phyloP scores from a whole-genome alignment of 2,329 filamentous ascomycete species.

The Hypoxylon sp. region DNA sequence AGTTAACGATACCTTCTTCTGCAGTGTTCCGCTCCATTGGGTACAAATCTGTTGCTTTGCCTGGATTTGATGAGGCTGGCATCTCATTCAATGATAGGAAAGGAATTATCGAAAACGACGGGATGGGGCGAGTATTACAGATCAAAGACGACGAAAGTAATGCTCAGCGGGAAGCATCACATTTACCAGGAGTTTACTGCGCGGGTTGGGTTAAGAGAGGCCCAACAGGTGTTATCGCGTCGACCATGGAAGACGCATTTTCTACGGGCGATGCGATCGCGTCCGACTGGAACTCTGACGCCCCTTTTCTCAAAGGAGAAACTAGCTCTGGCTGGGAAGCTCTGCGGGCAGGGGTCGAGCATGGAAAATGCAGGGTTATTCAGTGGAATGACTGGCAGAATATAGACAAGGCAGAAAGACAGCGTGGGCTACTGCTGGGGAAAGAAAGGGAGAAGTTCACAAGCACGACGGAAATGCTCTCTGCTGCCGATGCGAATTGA shows the following conservation, averaged over 20 bases:
- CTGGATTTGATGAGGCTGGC: slow-evolving; percentile 79
- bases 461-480: slow-evolving; percentile 70
- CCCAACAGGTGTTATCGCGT: slow-evolving; percentile 94
- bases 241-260: slow-evolving; percentile 96
- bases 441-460: slow-evolving; percentile 84
- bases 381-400: slow-evolving; percentile 87
- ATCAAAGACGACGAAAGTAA: slow-evolving; percentile 53
- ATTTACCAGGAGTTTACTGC: slow-evolving; percentile 83
- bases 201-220: slow-evolving; percentile 97
- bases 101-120: slow-evolving; percentile 88
- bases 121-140: slow-evolving; percentile 76
- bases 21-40: slow-evolving; percentile 94
- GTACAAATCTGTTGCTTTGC: slow-evolving; percentile 85
- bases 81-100: slow-evolving; percentile 82
- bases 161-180: slow-evolving; percentile 59
- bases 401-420: slow-evolving; percentile 84
- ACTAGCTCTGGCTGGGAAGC: slow-evolving; percentile 78
- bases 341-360: slow-evolving; percentile 72
- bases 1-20: slow-evolving; percentile 71
- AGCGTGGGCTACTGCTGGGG: slow-evolving; percentile 74
- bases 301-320: slow-evolving; percentile 57
- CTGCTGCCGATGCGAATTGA: slow-evolving; percentile 56
- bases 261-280: slow-evolving; percentile 86
- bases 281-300: slow-evolving; percentile 75
- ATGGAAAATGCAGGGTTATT: slow-evolving; percentile 72